Base-by-base conservation (phyloP, 495 filamentous ascomycete species). In the Daldinia vernicosa region DNA sequence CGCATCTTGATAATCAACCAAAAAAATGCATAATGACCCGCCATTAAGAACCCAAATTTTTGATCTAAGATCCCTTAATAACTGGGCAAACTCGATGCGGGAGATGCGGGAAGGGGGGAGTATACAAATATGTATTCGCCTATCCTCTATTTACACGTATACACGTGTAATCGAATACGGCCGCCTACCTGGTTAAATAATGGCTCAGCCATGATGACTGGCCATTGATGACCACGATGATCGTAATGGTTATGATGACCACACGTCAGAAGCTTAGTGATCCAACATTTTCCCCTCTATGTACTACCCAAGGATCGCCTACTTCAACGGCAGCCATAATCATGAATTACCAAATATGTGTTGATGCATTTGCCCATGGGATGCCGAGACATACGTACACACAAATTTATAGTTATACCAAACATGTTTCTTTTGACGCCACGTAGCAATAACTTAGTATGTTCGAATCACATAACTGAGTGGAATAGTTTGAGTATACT, bases 131-230 rank as follows among this genome's bases (percentile, higher is more conserved):
- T 59, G 5, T 52, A 53, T 28, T 65, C 52, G 19, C 70, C 70
- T 72, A 72, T 72, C 64, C 33, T 12, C 50, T 30, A 72, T 50
- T 57, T 58, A 60, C 70, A 72, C 70, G 70, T 72, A 56, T 33
- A 37, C 22, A n/a, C 12, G 35, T 71, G 17, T 26, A 35, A 55
- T 22, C 15, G 33, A 19, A 58, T 59, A 39, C 17, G 40, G 52
- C 35, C 39, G 52, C 30, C 53, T 63, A 17, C 19, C 43, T 24
- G 8, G 6, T 17, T 30, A 39, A 58, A 45, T 61, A 65, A 51
- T 19, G 35, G 40, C 62, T 61, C 37, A 70, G 67, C 56, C 47
- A 57, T 37, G 53, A 64, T 54, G 24, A 35, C 33, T 35, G 33
- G 12, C 33, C 12, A 14, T 35, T 14, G 33, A 35, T 35, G 33